Evolutionary conservation across 192 early-diverging fungal genomes (phyloP), one percentile per base, ranked within the genome.

Genomic region (Phlyctochytrium bullatum): DNA sequence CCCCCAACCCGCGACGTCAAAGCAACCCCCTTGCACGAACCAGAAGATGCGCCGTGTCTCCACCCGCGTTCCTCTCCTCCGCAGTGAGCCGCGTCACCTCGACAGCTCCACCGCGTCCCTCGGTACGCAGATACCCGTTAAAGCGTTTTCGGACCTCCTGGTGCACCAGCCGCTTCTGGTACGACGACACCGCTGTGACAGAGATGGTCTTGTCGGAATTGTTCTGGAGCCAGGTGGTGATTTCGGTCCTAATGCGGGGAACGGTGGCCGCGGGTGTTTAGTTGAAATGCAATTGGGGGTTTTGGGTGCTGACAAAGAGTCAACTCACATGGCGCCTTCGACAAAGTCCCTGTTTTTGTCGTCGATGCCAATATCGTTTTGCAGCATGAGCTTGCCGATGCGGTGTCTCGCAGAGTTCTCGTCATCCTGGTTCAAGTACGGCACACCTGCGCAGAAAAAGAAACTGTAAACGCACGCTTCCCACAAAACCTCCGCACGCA

Each of bases 161-260:
- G 72, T 93, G 86, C 30, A 96, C 75, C 2, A 96, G 73, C 60
- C 89, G 80, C 64, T 87, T 85, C 54, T 91, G 83, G 62, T 83
- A 91, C 25, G 80, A 72, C 59, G 82, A 89, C 64, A 80, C 74
- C 1, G 86, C 82, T 4, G 63, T 33, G 34, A 89, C 72, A 25
- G 66, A 68, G 0, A 87, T 57, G 4, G 51, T 56, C 31, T 77
- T 74, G 36, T 85, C 80, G 1, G 71, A 53, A 1, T 71, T 65
- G 2, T 69, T 76, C n/a, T 83, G 73, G 1, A 87, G 24, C 76
- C 83, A 89, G 20, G 73, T 72, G 29, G 66, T 54, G 40, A 86
- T 69, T 59, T 82, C 36, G 1, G 61, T 50, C 34, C 54, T 78
- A n/a, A n/a, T n/a, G n/a, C n/a, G n/a, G n/a, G n/a, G n/a, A n/a